phyloP scores from a whole-genome alignment of 805 yeast genomes.

The Myxozyma melibiosi region DNA sequence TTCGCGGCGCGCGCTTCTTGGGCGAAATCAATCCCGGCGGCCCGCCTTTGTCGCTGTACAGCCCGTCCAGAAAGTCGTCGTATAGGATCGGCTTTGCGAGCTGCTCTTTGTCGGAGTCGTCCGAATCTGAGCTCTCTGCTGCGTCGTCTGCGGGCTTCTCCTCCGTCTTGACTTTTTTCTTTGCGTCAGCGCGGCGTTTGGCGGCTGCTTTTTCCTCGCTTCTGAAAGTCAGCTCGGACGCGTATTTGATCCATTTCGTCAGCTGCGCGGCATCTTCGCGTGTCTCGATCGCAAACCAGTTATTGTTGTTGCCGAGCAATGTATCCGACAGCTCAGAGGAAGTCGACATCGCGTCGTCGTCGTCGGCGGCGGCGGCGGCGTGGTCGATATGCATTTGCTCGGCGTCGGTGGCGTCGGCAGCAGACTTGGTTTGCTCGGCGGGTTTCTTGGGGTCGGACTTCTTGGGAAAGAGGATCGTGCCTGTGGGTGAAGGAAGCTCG shows the following conservation, averaged over 20 bases:
- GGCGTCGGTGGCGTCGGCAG: background rate
- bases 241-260: slow-evolving; percentile 21
- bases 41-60: background rate
- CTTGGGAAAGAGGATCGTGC: slow-evolving; percentile 26
- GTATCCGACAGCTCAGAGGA: slow-evolving; percentile 23
- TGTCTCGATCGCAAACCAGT: slow-evolving; percentile 28
- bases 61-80: slow-evolving; percentile 23
- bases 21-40: background rate
- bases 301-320: slow-evolving; percentile 28
- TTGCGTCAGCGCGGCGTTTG: background rate
- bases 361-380: background rate
- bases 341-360: slow-evolving; percentile 18
- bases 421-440: background rate
- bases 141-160: background rate
- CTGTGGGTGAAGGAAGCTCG: slow-evolving; percentile 31
- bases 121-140: background rate
- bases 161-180: background rate
- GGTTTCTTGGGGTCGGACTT: slow-evolving; percentile 2
- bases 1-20: slow-evolving; percentile 12
- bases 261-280: slow-evolving; percentile 29
- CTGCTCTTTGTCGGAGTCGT: slow-evolving; percentile 1
- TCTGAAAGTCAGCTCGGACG: slow-evolving; percentile 9
- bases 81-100: background rate
- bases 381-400: background rate
- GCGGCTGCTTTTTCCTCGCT: background rate